phyloP scores from a whole-genome alignment of 2,329 filamentous ascomycete genomes.

The Paramyrothecium roridum region DNA sequence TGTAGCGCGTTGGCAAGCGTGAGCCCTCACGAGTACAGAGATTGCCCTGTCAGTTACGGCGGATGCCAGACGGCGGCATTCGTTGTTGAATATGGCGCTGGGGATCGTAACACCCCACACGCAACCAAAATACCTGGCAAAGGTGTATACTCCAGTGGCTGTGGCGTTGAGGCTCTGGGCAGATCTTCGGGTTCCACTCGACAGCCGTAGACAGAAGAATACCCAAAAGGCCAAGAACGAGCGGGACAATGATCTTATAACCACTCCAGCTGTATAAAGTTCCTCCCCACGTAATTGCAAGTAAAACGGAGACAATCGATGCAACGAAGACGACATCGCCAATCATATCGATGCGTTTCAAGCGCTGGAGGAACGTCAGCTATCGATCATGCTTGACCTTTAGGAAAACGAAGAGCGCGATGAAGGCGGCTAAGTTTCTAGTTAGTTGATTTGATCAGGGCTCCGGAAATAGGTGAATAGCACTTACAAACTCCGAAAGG shows the following conservation, averaged over 20 bases:
- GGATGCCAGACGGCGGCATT: too few relatives aligned
- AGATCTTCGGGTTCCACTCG: conserved; percentile 21
- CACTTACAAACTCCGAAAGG: conserved; percentile 20
- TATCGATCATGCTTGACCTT: conserved; percentile 13
- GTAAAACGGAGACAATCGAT: conserved; percentile 37
- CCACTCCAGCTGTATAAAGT: conserved; percentile 46
- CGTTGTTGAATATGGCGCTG: conserved; percentile 29
- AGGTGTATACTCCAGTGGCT: too few relatives aligned
- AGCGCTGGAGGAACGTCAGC: conserved; percentile 10
- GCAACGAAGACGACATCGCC: conserved; percentile 34
- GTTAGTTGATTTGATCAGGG: too few relatives aligned
- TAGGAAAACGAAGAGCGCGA: conserved; percentile 16
- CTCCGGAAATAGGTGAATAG: too few relatives aligned
- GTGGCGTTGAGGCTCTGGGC: too few relatives aligned
- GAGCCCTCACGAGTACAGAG: too few relatives aligned
- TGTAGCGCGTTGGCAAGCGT: conserved; percentile 21
- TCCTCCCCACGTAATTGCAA: conserved; percentile 52
- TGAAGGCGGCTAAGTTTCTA: background rate
- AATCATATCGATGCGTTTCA: conserved; percentile 33
- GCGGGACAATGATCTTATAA: conserved; percentile 41
- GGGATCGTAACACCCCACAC: conserved; percentile 44
- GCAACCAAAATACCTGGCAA: conserved; percentile 44
- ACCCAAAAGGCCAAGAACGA: conserved; percentile 39
- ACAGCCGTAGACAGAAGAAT: conserved; percentile 31
- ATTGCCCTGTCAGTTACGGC: too few relatives aligned